phyloP scores from a whole-genome alignment of 2,329 filamentous ascomycete genomes.

The Aotearoamyces nothofagi region DNA sequence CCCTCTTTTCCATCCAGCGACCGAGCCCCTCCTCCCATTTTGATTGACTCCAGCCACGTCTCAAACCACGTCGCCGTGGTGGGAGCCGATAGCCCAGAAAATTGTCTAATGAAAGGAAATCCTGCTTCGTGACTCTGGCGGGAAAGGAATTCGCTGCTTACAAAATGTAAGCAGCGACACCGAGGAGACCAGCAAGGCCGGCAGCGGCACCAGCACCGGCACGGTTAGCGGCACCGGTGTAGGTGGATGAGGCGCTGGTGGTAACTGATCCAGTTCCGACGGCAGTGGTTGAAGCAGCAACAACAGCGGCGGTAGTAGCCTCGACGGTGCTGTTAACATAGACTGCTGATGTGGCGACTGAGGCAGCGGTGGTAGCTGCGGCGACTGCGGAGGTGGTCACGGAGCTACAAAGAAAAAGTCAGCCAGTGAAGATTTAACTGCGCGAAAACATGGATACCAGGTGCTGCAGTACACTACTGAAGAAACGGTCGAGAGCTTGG shows the following conservation, averaged over 20 bases:
- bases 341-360: too few species aligned
- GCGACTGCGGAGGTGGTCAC: too few species aligned
- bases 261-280: constrained; percentile 1
- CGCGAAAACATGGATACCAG: constrained; percentile 26
- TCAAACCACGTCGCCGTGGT: not conserved
- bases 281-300: constrained; percentile 12
- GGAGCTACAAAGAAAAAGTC: too few species aligned
- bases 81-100: not conserved
- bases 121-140: constrained; percentile 9
- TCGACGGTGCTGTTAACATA: too few species aligned
- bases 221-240: constrained; percentile 41
- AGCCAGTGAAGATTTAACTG: constrained; percentile 2
- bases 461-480: constrained; percentile 35
- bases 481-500: constrained; percentile 39
- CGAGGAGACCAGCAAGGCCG: constrained; percentile 43
- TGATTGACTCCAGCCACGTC: too few species aligned
- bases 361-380: too few species aligned
- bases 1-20: too few species aligned
- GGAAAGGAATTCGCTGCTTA: constrained; percentile 21
- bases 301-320: too few species aligned
- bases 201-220: constrained; percentile 39
- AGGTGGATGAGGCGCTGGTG: constrained; percentile 23
- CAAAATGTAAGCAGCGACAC: constrained; percentile 32
- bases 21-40: too few species aligned
- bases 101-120: not conserved